phyloP scores from a whole-genome alignment of 345 rosid species.

The Abelmoschus esculentus region DNA sequence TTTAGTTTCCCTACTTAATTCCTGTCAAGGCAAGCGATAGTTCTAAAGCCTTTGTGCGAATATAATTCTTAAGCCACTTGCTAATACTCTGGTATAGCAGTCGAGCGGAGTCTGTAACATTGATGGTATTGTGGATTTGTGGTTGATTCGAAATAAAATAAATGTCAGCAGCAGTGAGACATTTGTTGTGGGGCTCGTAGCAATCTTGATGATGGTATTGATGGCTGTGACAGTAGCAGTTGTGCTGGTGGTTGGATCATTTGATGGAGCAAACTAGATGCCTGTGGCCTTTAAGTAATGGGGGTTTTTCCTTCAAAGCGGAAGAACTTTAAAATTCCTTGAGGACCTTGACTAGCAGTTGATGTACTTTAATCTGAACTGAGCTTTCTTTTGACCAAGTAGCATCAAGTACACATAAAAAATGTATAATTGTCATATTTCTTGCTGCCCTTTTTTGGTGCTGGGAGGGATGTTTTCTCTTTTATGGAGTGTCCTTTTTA shows the following conservation, averaged over 20 bases:
- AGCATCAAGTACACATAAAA: neutral
- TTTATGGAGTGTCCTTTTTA: neutral
- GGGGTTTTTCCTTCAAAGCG: neutral
- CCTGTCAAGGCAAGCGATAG: neutral
- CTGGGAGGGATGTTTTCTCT: neutral
- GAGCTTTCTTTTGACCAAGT: constrained; percentile 3
- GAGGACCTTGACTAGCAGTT: neutral
- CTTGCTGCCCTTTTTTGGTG: neutral
- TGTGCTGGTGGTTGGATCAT: neutral
- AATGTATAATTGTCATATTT: neutral
- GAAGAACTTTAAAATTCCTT: neutral
- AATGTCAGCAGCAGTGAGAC: neutral
- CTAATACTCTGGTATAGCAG: neutral
- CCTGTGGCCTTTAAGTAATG: neutral
- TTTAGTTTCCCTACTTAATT: neutral
- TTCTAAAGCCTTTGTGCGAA: neutral
- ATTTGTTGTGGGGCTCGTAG: neutral
- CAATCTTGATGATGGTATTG: constrained; percentile 2
- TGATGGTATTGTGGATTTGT: neutral
- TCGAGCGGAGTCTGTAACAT: neutral
- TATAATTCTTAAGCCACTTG: neutral
- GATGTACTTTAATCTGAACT: neutral
- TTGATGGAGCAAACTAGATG: neutral
- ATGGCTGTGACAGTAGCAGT: neutral
- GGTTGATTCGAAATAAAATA: constrained; percentile 1